Evolutionary conservation across 2,329 filamentous ascomycete species (phyloP).

Genomic region (Alternaria gaisen): DNA sequence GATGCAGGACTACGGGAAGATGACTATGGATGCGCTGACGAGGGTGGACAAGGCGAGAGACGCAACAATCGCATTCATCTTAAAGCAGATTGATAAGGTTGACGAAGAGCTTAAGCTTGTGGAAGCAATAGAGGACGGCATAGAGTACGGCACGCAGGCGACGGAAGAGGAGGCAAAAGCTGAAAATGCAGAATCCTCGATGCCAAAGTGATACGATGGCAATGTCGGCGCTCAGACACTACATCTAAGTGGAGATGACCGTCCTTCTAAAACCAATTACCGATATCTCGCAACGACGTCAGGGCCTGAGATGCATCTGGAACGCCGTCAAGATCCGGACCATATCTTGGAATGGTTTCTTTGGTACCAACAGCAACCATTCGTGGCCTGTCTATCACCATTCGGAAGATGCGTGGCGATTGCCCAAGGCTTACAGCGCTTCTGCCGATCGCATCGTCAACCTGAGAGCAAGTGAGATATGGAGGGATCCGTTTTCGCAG

Average conservation of each 20-base stretch:
- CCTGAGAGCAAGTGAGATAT: no score
- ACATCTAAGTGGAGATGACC: background rate
- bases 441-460: background rate
- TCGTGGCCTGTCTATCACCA: background rate
- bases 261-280: background rate
- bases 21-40: conserved; percentile 53
- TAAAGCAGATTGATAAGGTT: conserved; percentile 62
- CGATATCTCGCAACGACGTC: background rate
- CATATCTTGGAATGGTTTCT: background rate
- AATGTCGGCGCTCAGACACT: background rate
- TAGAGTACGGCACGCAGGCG: conserved; percentile 29
- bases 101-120: conserved; percentile 52
- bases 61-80: conserved; percentile 61
- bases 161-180: background rate
- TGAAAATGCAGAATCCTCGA: conserved; percentile 4
- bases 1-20: conserved; percentile 52
- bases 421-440: background rate
- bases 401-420: background rate
- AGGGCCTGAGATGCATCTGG: background rate
- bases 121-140: conserved; percentile 31
- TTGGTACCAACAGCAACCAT: background rate
- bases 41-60: conserved; percentile 61
- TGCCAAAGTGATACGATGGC: conserved; percentile 9
- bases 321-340: background rate
- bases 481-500: background rate